These are phyloP conservation scores for Corylus avellana DNA, from an alignment of 306 rosid genomes.

Conservation along the genomic window DNA sequence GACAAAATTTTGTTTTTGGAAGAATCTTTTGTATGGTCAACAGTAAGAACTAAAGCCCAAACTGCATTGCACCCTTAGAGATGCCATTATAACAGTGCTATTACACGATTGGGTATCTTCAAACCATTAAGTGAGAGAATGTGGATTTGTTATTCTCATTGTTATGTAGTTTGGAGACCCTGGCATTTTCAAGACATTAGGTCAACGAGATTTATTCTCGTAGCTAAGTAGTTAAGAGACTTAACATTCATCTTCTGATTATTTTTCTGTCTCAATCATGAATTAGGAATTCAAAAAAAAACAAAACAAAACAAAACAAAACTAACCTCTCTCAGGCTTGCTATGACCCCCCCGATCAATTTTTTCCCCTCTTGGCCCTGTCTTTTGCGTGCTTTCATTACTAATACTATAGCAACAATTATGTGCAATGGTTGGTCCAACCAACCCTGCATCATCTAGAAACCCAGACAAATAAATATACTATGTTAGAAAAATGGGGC, in stretches of 20 bases:
- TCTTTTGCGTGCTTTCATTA: constrained; percentile 57
- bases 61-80: neutral
- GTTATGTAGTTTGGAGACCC: neutral
- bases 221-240: neutral
- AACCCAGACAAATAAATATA: constrained; percentile 18
- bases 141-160: neutral
- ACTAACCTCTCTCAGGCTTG: constrained; percentile 57
- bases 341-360: constrained; percentile 33
- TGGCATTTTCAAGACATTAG: neutral
- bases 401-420: constrained; percentile 66
- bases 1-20: neutral
- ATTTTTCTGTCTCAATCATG: neutral
- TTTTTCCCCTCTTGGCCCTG: constrained; percentile 42
- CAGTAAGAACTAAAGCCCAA: neutral
- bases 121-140: neutral
- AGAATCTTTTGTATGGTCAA: neutral
- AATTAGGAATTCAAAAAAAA: neutral
- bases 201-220: neutral
- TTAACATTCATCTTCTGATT: neutral
- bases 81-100: neutral
- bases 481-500: neutral
- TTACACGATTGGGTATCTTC: neutral
- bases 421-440: constrained; percentile 43
- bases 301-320: constrained; percentile 10
- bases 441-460: constrained; percentile 51